phyloP scores from a whole-genome alignment of 2,329 filamentous ascomycete genomes.

The Rhytidhysteron rufulum region DNA sequence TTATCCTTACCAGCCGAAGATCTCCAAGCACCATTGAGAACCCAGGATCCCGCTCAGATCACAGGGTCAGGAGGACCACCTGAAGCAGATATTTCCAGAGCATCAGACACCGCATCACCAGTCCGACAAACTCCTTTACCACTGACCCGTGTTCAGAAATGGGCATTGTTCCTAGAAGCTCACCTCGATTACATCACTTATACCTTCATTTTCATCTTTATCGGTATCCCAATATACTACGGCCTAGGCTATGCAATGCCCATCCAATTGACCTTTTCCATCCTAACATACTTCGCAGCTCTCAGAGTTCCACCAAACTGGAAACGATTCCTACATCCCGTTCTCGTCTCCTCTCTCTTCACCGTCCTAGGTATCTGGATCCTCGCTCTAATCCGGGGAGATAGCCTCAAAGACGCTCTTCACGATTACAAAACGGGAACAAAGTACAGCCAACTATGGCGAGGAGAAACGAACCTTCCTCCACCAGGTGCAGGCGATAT shows the following conservation, averaged over 20 bases:
- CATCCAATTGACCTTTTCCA: constrained; percentile 43
- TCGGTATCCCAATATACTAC: constrained; percentile 56
- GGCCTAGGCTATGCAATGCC: constrained; percentile 49
- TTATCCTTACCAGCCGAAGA: constrained; percentile 5
- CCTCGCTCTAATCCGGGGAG: constrained; percentile 45
- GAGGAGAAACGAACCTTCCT: constrained; percentile 22
- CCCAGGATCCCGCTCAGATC: constrained; percentile 17
- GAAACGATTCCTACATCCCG: constrained; percentile 55
- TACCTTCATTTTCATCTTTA: constrained; percentile 43
- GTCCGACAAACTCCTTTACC: constrained; percentile 39
- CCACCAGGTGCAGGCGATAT: constrained; percentile 56
- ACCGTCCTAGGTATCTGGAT: constrained; percentile 54
- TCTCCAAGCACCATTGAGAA: constrained; percentile 11
- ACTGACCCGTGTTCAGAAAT: constrained; percentile 46
- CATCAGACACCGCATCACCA: constrained; percentile 13
- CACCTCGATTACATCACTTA: constrained; percentile 50
- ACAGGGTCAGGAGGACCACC: constrained; percentile 20
- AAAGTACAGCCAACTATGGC: constrained; percentile 53
- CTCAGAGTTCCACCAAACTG: constrained; percentile 47
- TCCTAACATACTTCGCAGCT: constrained; percentile 52
- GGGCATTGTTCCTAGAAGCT: constrained; percentile 46
- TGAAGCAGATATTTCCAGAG: background rate
- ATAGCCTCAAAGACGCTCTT: constrained; percentile 42
- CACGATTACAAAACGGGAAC: constrained; percentile 50
- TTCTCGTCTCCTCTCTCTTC: constrained; percentile 53